Evolutionary conservation across 1,284 basidiomycete genomes (phyloP).

Genomic region (Volvariella surrecta): DNA sequence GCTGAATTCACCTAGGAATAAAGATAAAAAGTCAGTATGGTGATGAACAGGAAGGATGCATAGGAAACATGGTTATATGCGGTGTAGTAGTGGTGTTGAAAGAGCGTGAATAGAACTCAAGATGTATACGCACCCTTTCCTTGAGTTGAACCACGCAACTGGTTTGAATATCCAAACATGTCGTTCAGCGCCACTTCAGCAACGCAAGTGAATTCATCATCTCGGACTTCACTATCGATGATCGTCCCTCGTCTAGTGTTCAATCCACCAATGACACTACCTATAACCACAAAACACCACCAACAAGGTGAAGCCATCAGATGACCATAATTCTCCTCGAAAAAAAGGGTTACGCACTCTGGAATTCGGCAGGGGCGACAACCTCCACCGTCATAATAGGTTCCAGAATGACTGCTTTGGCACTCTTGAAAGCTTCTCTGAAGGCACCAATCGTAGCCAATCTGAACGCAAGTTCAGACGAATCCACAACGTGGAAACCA

Average conservation of each 20-base stretch:
- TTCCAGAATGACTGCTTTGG: conserved; percentile 83
- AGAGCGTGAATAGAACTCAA: too few relatives aligned
- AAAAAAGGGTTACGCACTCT: conserved; percentile 48
- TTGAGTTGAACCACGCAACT: conserved; percentile 89
- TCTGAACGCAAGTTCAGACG: conserved; percentile 94
- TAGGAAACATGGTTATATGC: neutral
- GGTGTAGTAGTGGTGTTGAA: too few relatives aligned
- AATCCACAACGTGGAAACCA: conserved; percentile 92
- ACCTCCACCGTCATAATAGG: conserved; percentile 99
- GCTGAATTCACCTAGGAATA: conserved; percentile 67
- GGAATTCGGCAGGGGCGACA: conserved; percentile 94
- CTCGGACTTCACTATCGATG: conserved; percentile 92
- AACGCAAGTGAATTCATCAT: conserved; percentile 91
- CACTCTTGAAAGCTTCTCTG: conserved; percentile 80
- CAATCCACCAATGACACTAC: conserved; percentile 87
- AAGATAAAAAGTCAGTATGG: too few relatives aligned
- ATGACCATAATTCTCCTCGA: conserved; percentile 1
- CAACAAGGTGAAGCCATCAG: neutral
- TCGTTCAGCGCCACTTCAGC: conserved; percentile 96
- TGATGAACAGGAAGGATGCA: too few relatives aligned
- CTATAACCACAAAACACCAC: too few relatives aligned
- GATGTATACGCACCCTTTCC: conserved; percentile 73
- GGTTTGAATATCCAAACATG: conserved; percentile 97
- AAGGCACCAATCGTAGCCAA: conserved; percentile 88
- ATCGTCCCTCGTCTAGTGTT: conserved; percentile 95